Evolutionary conservation across 192 early-diverging fungal species (phyloP).

Genomic region (Coemansia sp.): DNA sequence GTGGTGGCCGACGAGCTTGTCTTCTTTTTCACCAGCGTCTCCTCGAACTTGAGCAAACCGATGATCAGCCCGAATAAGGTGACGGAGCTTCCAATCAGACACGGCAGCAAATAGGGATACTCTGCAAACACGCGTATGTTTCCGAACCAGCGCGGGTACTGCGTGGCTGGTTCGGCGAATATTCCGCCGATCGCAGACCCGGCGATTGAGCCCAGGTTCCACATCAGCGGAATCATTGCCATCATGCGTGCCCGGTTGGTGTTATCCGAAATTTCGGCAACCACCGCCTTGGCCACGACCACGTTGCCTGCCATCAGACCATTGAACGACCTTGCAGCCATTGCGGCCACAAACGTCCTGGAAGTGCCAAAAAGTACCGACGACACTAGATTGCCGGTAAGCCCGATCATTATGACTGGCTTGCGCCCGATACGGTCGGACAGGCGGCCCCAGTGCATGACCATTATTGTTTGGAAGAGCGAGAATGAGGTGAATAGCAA

Average conservation of each 20-base stretch:
- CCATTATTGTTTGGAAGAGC: constrained; percentile 47
- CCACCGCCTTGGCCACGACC: constrained; percentile 74
- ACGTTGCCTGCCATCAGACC: constrained; percentile 73
- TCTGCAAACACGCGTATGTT: constrained; percentile 54
- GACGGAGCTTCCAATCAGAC: constrained; percentile 60
- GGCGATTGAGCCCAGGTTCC: constrained; percentile 60
- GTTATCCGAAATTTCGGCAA: constrained; percentile 81
- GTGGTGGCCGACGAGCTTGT: not conserved
- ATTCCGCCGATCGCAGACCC: constrained; percentile 76
- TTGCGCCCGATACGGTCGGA: constrained; percentile 78
- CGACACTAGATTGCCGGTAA: constrained; percentile 68
- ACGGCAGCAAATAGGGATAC: constrained; percentile 83
- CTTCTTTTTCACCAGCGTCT: constrained; percentile 39
- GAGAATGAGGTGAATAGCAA: constrained; percentile 51
- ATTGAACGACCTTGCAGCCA: constrained; percentile 57
- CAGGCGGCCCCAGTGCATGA: constrained; percentile 66
- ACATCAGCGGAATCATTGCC: constrained; percentile 65
- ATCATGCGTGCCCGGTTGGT: constrained; percentile 76
- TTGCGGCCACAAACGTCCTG: constrained; percentile 55
- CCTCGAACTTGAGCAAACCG: constrained; percentile 61
- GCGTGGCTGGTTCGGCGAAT: constrained; percentile 67
- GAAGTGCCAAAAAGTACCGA: constrained; percentile 68
- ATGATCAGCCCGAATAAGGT: constrained; percentile 61
- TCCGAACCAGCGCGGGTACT: constrained; percentile 61
- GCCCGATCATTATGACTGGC: constrained; percentile 70